Evolutionary conservation across 805 yeast genomes (phyloP), one percentile per base, ranked within the genome.

Genomic region (Suhomyces sp.): DNA sequence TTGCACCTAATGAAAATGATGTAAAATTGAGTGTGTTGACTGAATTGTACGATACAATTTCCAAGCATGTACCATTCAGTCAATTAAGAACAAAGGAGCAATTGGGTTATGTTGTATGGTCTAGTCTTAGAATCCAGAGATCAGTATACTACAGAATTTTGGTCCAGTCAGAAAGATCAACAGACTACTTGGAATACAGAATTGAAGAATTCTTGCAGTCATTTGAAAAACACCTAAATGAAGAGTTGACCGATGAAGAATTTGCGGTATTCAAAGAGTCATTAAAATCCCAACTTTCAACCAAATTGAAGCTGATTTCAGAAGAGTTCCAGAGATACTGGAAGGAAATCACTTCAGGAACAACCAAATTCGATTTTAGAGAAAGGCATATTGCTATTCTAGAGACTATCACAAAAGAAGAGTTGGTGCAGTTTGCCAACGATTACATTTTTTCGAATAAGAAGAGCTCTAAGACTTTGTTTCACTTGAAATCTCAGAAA

Each of bases 41-140:
- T 9, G 87, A 82, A 32, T 61, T 91, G 34, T 60, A 87, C 30
- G 76, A 83, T 0, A 91, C 85, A 42, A 73, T 88, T 43, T 66
- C 83, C 32, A 78, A 76, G 46, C 97, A 91, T 55, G 97, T 96
- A 4, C 84, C 91, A 39, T 93, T 91, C 61, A 82, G 87, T 53
- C 84, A 84, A 43, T 71, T 91, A 39, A 76, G 98, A 60, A 91
- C 98, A 5, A 83, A 87, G 50, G 98, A 91, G 63, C 98, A 93
- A 59, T 71, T 91, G 20, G 98, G 98, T 2, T 91, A 91, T 52
- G 88, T 91, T 43, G 98, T 91, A 0, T 88, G 87, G 54, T 79
- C 93, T 28, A 85, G 95, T 0, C 64, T 74, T 17, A 68, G 83
- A 42, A 71, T 72, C 41, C 76, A 86, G 3, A 75, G 95, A 53